These are phyloP conservation scores for Pelargonium citronellum DNA, from an alignment of 441 rosid genomes.

Conservation along the genomic window DNA sequence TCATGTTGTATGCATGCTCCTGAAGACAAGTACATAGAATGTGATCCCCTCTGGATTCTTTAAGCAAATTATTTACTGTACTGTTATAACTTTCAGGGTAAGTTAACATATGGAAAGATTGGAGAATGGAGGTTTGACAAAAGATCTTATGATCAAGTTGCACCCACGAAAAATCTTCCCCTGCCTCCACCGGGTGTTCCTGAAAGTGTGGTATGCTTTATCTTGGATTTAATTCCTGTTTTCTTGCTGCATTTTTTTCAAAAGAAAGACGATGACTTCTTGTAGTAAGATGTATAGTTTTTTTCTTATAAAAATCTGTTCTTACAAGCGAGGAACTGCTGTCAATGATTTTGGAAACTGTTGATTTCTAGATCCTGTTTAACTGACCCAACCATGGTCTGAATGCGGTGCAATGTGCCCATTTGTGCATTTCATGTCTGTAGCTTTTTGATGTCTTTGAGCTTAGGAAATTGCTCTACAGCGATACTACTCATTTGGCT, in stretches of 20 bases:
- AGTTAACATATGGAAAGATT: slow-evolving; percentile 73
- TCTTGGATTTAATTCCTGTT: neutral
- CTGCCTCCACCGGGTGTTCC: slow-evolving; percentile 90
- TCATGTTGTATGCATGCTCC: neutral
- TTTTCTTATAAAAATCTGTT: neutral
- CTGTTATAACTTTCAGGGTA: slow-evolving; percentile 47
- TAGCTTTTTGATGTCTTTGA: no score
- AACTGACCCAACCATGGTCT: no score
- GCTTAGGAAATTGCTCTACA: no score
- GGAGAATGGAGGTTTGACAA: slow-evolving; percentile 98
- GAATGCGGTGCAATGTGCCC: no score
- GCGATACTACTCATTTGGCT: no score
- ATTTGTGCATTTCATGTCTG: no score
- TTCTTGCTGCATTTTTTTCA: neutral
- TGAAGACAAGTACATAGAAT: neutral
- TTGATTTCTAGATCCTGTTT: no score
- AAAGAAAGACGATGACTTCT: neutral
- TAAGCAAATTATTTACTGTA: no score
- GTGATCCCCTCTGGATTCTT: neutral
- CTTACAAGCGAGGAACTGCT: neutral
- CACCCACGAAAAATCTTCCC: slow-evolving; percentile 82
- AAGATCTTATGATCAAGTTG: slow-evolving; percentile 54
- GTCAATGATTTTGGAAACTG: no score
- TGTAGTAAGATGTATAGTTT: neutral
- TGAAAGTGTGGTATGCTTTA: slow-evolving; percentile 79